Base-by-base conservation (phyloP, 306 rosid species). In the Dryas drummondii region DNA sequence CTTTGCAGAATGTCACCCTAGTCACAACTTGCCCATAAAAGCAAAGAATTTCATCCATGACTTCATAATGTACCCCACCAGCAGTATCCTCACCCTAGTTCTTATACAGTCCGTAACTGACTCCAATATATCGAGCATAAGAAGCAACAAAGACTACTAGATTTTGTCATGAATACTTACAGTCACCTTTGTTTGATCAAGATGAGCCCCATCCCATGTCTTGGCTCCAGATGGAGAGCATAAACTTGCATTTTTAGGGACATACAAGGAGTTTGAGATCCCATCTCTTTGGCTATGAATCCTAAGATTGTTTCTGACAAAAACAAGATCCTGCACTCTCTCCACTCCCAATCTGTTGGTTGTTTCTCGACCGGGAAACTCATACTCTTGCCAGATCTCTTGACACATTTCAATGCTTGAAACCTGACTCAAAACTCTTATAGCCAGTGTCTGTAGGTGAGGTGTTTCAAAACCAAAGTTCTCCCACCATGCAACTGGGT, bases 401-500 rank as follows among this genome's bases (percentile, higher is more conserved):
- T 74, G 87, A 81, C 89, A 86, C 78, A 79, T 73, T 47, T 75
- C 79, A 76, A 80, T 81, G 76, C 85, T 82, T 40, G 91, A 86
- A 79, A 84, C 85, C 78, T 86, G 91, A 68, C 88, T 89, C 70
- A 86, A 49, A 52, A 89, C 84, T 84, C 81, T 89, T 53, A 84
- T 76, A 32, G 89, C 91, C 32, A 86, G 66, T 2, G 93, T 84
- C 64, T 82, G 88, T 63, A 83, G 79, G 65, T 78, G 80, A 51
- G 84, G 82, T 51, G 86, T 72, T 71, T 86, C 80, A 13, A 78
- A 80, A 46, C 90, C 90, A 67, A 87, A 80, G 76, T 88, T 88
- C 83, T 86, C 90, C 90, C 90, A 89, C 81, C 84, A 84, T 78
- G 87, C 76, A 56, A 84, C 78, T 42, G 85, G 85, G 73, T 84